Conservation (phyloP, 1,139 yeast genomes). For the Suhomyces panamericanus region DNA sequence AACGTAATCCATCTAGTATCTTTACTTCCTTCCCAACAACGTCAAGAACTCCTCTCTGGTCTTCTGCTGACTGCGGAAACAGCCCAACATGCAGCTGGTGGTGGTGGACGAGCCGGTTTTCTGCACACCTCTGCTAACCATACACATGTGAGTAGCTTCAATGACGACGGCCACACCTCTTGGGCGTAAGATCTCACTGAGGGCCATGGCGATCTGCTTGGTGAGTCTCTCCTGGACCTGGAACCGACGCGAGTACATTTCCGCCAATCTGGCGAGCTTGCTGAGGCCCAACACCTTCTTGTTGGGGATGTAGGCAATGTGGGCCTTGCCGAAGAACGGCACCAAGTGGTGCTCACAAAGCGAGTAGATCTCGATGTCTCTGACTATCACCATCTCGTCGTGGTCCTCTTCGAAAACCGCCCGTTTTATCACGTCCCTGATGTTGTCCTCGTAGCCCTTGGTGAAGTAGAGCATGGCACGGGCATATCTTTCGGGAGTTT, state of each 20-base stretch:
- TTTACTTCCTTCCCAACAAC: slow-evolving; percentile 63
- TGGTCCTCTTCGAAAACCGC: slow-evolving; percentile 98
- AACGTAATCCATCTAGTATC: background rate
- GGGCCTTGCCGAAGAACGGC: slow-evolving; percentile 95
- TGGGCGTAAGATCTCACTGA: slow-evolving; percentile 86
- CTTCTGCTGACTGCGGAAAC: slow-evolving; percentile 88
- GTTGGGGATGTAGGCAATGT: slow-evolving; percentile 94
- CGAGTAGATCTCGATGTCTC: slow-evolving; percentile 89
- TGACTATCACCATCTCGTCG: slow-evolving; percentile 97
- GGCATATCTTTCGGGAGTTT: slow-evolving; percentile 96
- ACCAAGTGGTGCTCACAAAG: slow-evolving; percentile 97
- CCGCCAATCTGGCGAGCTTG: slow-evolving; percentile 92
- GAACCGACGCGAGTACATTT: slow-evolving; percentile 91
- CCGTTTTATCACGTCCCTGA: slow-evolving; percentile 83
- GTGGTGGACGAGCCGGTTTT: slow-evolving; percentile 92
- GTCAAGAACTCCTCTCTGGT: slow-evolving; percentile 95
- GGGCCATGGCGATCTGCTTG: slow-evolving; percentile 95
- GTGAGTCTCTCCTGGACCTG: slow-evolving; percentile 97
- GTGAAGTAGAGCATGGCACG: slow-evolving; percentile 95
- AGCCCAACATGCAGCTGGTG: slow-evolving; percentile 96
- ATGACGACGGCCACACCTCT: slow-evolving; percentile 97
- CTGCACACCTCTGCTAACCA: slow-evolving; percentile 98
- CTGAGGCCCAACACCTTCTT: slow-evolving; percentile 92
- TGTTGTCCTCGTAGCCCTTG: slow-evolving; percentile 93
- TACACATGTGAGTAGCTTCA: slow-evolving; percentile 98